A percentile compares a stretch with the other conserved stretches of the same genome.
These are phyloP conservation scores for Oryza longistaminata DNA, from an alignment of 176 grass and related monocot species.

Conservation along the genomic window DNA sequence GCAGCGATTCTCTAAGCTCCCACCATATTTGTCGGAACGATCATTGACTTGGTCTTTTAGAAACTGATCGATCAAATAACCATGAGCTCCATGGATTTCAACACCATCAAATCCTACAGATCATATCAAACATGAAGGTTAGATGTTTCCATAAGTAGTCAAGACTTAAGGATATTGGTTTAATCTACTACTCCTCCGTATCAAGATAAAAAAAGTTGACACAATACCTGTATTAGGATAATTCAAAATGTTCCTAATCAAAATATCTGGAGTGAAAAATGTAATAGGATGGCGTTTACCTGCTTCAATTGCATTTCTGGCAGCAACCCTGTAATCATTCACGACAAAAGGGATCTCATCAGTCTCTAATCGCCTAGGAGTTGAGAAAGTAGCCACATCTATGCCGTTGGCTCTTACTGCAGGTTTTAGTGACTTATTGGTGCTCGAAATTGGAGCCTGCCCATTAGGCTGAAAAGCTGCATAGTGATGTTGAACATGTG, in stretches of 20 bases:
- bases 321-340: constrained; percentile 60
- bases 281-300: constrained; percentile 32
- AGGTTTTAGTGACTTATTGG: constrained; percentile 47
- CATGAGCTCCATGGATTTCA: no score
- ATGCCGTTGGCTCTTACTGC: constrained; percentile 40
- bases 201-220: no score
- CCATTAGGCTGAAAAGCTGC: constrained; percentile 63
- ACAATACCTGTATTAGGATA: background rate
- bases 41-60: no score
- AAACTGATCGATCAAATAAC: no score
- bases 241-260: background rate
- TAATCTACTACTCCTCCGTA: no score
- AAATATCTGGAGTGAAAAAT: background rate
- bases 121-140: no score
- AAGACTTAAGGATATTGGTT: no score
- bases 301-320: constrained; percentile 70
- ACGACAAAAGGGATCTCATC: constrained; percentile 55
- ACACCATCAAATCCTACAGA: no score
- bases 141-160: no score
- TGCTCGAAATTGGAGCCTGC: constrained; percentile 63
- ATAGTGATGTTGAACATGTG: background rate
- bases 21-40: no score
- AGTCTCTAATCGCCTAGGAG: constrained; percentile 49
- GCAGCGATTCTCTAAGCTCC: no score
- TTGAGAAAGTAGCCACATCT: constrained; percentile 30